A percentile compares a stretch with the other conserved stretches of the same genome.
These are phyloP conservation scores for Dactylellina sp. DNA, from an alignment of 2,329 filamentous ascomycete species.

Conservation along the genomic window DNA sequence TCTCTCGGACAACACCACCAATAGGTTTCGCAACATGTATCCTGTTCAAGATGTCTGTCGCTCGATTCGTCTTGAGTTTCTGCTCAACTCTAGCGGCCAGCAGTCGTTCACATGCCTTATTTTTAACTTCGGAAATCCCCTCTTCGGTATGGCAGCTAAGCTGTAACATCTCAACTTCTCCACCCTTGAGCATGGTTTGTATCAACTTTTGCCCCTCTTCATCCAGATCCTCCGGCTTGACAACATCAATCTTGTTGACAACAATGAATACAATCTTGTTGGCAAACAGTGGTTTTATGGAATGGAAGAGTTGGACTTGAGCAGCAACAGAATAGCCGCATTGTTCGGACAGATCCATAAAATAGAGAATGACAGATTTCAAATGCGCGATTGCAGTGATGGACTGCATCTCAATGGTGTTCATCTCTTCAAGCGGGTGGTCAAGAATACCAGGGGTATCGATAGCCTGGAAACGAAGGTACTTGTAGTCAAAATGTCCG, in stretches of 20 bases:
- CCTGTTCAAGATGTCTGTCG: slow-evolving; percentile 89
- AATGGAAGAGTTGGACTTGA: slow-evolving; percentile 94
- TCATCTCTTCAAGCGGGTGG: slow-evolving; percentile 98
- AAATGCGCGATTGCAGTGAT: slow-evolving; percentile 98
- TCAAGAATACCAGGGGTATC: slow-evolving; percentile 99
- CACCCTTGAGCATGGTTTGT: slow-evolving; percentile 81
- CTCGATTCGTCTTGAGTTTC: slow-evolving; percentile 87
- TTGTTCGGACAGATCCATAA: slow-evolving; percentile 97
- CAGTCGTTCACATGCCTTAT: slow-evolving; percentile 90
- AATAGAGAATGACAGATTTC: slow-evolving; percentile 93
- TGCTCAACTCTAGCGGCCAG: slow-evolving; percentile 93
- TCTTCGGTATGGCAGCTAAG: slow-evolving; percentile 95
- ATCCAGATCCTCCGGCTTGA: slow-evolving; percentile 86
- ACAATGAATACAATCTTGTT: slow-evolving; percentile 98
- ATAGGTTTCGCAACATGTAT: slow-evolving; percentile 98
- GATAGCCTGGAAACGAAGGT: slow-evolving; percentile 88
- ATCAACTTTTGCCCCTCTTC: slow-evolving; percentile 80
- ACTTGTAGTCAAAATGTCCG: slow-evolving; percentile 97
- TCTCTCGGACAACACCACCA: slow-evolving; percentile 80
- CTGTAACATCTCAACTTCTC: slow-evolving; percentile 91
- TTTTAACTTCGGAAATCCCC: slow-evolving; percentile 93
- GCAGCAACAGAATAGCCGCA: slow-evolving; percentile 93
- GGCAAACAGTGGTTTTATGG: slow-evolving; percentile 94
- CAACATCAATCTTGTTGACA: slow-evolving; percentile 97
- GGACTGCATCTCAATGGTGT: slow-evolving; percentile 99